phyloP scores from a whole-genome alignment of 495 filamentous ascomycete species.

The Penicillium lividum region DNA sequence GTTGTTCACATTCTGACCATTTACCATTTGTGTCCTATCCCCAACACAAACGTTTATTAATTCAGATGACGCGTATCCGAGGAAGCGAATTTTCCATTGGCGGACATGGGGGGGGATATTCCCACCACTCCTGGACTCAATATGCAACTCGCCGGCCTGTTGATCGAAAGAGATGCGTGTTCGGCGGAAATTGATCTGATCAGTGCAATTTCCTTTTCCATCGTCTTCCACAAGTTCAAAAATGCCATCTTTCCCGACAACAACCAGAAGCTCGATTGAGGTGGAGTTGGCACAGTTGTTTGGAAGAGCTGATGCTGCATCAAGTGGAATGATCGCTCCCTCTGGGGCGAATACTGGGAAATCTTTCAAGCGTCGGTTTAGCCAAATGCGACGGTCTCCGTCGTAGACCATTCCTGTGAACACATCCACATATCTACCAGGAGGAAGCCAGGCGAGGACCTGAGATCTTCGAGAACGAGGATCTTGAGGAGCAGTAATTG shows the following conservation, averaged over 20 bases:
- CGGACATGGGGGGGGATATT: not conserved
- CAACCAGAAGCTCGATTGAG: conserved; percentile 47
- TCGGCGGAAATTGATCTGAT: conserved; percentile 16
- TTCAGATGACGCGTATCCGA: conserved; percentile 12
- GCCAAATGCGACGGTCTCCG: conserved; percentile 45
- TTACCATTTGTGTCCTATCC: not conserved
- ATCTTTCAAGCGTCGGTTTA: conserved; percentile 43
- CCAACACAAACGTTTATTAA: not conserved
- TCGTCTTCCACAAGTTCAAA: conserved; percentile 21
- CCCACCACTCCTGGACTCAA: conserved; percentile 15
- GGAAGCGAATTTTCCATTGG: conserved; percentile 17
- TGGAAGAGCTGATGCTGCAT: conserved; percentile 28
- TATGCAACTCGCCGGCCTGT: conserved; percentile 13
- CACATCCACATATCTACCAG: conserved; percentile 50
- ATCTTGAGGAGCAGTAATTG: conserved; percentile 50
- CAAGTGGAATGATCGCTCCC: conserved; percentile 56
- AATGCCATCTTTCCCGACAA: conserved; percentile 52
- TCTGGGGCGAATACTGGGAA: conserved; percentile 55
- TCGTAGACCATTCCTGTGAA: conserved; percentile 54
- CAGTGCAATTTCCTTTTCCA: conserved; percentile 3
- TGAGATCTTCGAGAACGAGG: conserved; percentile 34
- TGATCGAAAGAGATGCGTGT: conserved; percentile 21
- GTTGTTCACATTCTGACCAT: not conserved
- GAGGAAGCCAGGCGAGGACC: conserved; percentile 54
- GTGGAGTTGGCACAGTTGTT: conserved; percentile 47